Percentiles rank a stretch among this genome's conserved stretches.
phyloP scores from a whole-genome alignment of 257 asterid species.

The Catharanthus roseus region DNA sequence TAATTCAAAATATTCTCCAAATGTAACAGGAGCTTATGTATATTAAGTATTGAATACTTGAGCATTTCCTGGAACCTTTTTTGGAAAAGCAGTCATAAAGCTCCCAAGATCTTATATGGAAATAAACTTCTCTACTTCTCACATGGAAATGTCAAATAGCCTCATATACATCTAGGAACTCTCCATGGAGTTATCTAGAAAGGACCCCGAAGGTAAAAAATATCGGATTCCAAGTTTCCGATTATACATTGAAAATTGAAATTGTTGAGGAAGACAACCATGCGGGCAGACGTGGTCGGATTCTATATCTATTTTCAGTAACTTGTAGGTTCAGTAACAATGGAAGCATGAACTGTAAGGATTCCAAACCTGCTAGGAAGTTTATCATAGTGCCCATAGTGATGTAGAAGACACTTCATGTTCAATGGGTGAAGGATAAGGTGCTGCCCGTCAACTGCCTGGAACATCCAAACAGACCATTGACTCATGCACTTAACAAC shows the following conservation, averaged over 20 bases:
- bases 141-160: neutral
- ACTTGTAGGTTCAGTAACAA: neutral
- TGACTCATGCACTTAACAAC: neutral
- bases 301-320: neutral
- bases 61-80: neutral
- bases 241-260: neutral
- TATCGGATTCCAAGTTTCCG: neutral
- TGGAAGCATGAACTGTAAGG: neutral
- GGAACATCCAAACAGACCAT: slow-evolving; percentile 16
- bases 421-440: slow-evolving; percentile 75
- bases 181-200: neutral
- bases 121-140: neutral
- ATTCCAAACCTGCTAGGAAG: slow-evolving; percentile 73
- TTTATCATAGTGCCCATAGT: slow-evolving; percentile 64
- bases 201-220: neutral
- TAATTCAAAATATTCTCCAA: slow-evolving; percentile 26
- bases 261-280: too few species aligned
- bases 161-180: neutral
- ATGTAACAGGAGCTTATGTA: slow-evolving; percentile 7
- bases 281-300: neutral
- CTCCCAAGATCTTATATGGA: too few species aligned
- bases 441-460: slow-evolving; percentile 93
- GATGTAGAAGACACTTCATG: slow-evolving; percentile 91
- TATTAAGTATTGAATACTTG: neutral
- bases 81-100: too few species aligned